A percentile compares a stretch with the other conserved stretches of the same genome.
Conservation (phyloP, 352 stramenopile species). For the Plasmopara muralis region DNA sequence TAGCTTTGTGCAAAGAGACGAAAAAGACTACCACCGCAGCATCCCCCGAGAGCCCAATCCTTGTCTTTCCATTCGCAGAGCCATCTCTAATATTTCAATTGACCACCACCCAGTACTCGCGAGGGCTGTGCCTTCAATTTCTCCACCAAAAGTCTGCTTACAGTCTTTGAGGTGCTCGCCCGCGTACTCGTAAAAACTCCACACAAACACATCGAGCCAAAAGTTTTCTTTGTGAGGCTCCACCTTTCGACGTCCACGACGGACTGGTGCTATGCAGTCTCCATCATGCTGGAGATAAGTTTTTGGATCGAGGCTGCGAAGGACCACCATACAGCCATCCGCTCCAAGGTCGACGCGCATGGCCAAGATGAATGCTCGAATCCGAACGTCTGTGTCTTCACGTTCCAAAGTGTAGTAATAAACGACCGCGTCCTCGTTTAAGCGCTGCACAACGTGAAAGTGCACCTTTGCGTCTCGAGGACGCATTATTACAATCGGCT, state of each 20-base stretch:
- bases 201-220: conserved; percentile 69
- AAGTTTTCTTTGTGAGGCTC: conserved; percentile 45
- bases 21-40: conserved; percentile 18
- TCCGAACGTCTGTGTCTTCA: conserved; percentile 35
- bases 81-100: conserved; percentile 67
- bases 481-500: conserved; percentile 43
- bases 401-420: conserved; percentile 70
- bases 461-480: conserved; percentile 42
- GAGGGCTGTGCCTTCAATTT: conserved; percentile 51
- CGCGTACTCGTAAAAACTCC: conserved; percentile 47
- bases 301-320: conserved; percentile 51
- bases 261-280: conserved; percentile 40
- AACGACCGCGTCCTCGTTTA: conserved; percentile 51
- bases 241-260: conserved; percentile 46
- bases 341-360: conserved; percentile 40
- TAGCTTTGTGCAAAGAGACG: background rate
- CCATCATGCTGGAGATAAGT: conserved; percentile 42
- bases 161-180: conserved; percentile 36
- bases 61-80: conserved; percentile 46
- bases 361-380: conserved; percentile 56
- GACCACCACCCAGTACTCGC: conserved; percentile 56
- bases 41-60: conserved; percentile 37
- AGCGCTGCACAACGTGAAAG: conserved; percentile 58
- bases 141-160: conserved; percentile 51
- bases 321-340: conserved; percentile 39